Base-by-base conservation (phyloP, 1,139 yeast species). In the Nadsonia commutata region DNA sequence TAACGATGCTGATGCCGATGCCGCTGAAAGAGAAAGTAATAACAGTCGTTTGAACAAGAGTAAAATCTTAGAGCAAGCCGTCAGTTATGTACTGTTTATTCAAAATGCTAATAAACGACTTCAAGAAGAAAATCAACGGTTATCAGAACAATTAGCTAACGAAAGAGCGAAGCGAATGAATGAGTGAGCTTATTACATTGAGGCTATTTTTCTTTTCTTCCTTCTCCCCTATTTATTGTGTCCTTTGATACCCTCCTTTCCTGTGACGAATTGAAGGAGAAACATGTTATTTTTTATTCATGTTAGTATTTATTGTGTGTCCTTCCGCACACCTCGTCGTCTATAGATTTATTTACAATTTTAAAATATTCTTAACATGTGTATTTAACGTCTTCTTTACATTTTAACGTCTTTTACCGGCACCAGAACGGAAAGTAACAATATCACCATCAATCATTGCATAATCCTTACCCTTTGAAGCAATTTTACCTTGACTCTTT, bases 401-500 rank as follows among this genome's bases (percentile, higher is more conserved):
- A n/a, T n/a, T n/a, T n/a, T n/a, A n/a, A n/a, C n/a, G n/a, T 31
- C 38, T 41, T 11, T 41, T 41, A n/a, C 40, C 40, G 18, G 21
- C 21, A 7, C 38, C 43, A 13, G 40, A 58, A 56, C 77, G 79
- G 56, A 84, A 76, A 22, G 76, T 63, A 36, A 80, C 60, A 21
- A 83, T 71, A 58, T 85, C 95, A 9, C 93, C 88, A 56, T 84
- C 94, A 55, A 80, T 81, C 38, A 84, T 75, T 2, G 67, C 58
- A 55, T 84, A 83, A 46, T 72, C 76, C 57, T 82, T 84, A 2
- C 95, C 95, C 46, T 61, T 59, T 19, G 54, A 51, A 5, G 46
- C 51, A 4, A 60, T 41, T 45, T 56, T 57, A 17, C 65, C 66
- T 2, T 52, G 48, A 5, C 54, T 42, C 31, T 52, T 51, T 18